Percentiles rank a stretch among this genome's conserved stretches.
Conservation (phyloP, 176 grass and related monocot species). For the Themeda triandra region DNA sequence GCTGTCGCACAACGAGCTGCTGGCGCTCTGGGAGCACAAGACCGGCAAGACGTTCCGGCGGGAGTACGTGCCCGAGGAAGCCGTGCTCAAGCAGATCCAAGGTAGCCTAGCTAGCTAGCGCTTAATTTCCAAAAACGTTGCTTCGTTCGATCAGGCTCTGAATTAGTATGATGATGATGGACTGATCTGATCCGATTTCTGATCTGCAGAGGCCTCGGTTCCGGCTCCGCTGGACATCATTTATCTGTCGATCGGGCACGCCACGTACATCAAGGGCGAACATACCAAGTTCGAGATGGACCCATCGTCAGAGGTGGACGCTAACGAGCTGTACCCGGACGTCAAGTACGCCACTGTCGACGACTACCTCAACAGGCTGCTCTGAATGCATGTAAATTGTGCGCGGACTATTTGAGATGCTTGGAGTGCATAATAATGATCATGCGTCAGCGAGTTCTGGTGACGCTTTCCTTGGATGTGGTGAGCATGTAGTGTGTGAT, state of each 20-base stretch:
- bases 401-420: neutral
- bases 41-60: conserved; percentile 43
- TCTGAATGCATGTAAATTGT: conserved; percentile 6
- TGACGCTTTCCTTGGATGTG: too few relatives aligned
- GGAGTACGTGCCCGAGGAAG: conserved; percentile 39
- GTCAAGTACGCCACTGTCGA: conserved; percentile 56
- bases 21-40: conserved; percentile 56
- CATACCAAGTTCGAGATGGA: conserved; percentile 45
- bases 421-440: too few relatives aligned
- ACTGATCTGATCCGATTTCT: too few relatives aligned
- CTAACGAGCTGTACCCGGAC: conserved; percentile 52
- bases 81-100: conserved; percentile 48
- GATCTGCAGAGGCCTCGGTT: too few relatives aligned
- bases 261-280: conserved; percentile 39
- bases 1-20: conserved; percentile 50
- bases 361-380: conserved; percentile 47
- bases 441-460: too few relatives aligned
- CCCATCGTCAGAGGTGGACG: conserved; percentile 50
- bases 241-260: conserved; percentile 38
- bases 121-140: too few relatives aligned
- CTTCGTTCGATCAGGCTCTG: too few relatives aligned
- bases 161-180: too few relatives aligned
- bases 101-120: conserved; percentile 10
- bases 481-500: too few relatives aligned
- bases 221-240: too few relatives aligned